phyloP scores from a whole-genome alignment of 331 rosid species.

The Acacia concinna region DNA sequence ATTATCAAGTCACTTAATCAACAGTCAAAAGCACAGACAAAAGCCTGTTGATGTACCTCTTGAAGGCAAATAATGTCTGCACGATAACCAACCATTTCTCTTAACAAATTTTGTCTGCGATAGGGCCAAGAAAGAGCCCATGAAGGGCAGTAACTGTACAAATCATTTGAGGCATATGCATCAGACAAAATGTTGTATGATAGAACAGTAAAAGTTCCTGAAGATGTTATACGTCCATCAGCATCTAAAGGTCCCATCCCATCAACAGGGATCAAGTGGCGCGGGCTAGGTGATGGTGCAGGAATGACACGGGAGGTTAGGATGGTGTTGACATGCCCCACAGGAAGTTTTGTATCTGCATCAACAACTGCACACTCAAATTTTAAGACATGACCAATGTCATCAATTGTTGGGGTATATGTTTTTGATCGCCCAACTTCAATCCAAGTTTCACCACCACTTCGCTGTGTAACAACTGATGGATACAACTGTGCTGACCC shows the following conservation, averaged over 20 bases:
- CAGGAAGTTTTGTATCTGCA: constrained; percentile 68
- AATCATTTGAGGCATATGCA: constrained; percentile 74
- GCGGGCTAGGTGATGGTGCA: constrained; percentile 93
- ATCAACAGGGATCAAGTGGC: constrained; percentile 66
- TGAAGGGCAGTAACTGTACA: constrained; percentile 91
- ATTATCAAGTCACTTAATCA: neutral
- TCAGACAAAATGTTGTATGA: constrained; percentile 95
- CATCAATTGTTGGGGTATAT: constrained; percentile 92
- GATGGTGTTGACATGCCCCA: constrained; percentile 68
- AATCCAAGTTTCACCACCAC: constrained; percentile 94
- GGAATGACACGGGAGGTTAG: constrained; percentile 94
- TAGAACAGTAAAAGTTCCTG: constrained; percentile 90
- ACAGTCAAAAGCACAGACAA: neutral
- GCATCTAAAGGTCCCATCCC: constrained; percentile 75
- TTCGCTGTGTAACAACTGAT: constrained; percentile 76
- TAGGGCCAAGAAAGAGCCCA: constrained; percentile 99
- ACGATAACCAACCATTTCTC: constrained; percentile 91
- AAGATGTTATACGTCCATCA: constrained; percentile 71
- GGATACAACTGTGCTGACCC: constrained; percentile 87
- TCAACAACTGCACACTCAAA: constrained; percentile 94
- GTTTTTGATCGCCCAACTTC: constrained; percentile 90
- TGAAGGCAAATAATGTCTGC: constrained; percentile 97
- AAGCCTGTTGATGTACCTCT: constrained; percentile 63
- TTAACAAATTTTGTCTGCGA: constrained; percentile 88
- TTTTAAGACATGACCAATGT: constrained; percentile 90